These are phyloP conservation scores for Beta vulgaris DNA, from an alignment of 148 eudicot species.

Conservation along the genomic window DNA sequence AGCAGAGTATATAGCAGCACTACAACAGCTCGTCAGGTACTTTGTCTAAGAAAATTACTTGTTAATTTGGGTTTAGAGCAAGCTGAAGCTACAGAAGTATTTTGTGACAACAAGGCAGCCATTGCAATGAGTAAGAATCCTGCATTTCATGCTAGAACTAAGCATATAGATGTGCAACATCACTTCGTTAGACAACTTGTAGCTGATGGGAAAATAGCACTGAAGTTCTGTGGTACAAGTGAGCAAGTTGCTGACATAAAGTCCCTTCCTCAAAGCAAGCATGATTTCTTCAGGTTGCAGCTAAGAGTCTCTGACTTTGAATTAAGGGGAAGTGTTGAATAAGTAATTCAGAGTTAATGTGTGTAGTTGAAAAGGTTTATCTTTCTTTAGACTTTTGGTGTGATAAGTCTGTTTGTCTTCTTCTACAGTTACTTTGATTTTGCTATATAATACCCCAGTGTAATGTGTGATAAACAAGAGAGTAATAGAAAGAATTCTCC, in stretches of 20 bases:
- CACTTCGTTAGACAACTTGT: background rate
- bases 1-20: slow-evolving; percentile 4
- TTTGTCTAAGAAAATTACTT: background rate
- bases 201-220: background rate
- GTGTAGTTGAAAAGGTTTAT: no score
- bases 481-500: no score
- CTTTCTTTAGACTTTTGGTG: no score
- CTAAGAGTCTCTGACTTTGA: background rate
- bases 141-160: background rate
- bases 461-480: no score
- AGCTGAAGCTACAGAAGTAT: background rate
- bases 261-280: background rate
- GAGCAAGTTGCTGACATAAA: background rate
- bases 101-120: background rate
- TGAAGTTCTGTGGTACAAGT: slow-evolving; percentile 3
- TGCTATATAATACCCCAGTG: no score
- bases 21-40: background rate
- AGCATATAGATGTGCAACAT: background rate
- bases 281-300: background rate
- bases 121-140: background rate
- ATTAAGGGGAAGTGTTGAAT: no score
- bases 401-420: no score
- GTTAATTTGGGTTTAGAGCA: background rate
- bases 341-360: no score
- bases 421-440: no score